A percentile compares a stretch with the other conserved stretches of the same genome.
phyloP scores from a whole-genome alignment of 805 yeast genomes.

The Babjeviella inositovora region DNA sequence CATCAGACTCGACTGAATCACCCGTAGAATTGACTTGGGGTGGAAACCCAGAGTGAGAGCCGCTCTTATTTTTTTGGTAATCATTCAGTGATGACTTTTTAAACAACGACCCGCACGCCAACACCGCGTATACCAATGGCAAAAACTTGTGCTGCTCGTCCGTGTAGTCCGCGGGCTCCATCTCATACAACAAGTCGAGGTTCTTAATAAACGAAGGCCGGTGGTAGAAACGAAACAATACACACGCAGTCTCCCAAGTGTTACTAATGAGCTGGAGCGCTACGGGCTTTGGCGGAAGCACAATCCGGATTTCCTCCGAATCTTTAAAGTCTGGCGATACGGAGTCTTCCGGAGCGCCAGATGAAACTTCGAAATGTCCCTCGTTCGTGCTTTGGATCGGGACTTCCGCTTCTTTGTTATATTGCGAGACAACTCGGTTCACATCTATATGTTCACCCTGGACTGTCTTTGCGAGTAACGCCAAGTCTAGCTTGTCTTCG shows the following conservation, averaged over 20 bases:
- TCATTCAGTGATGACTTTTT: too few species aligned
- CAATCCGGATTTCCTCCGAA: conserved; percentile 45
- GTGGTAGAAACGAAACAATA: conserved; percentile 72
- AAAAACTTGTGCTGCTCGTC: conserved; percentile 60
- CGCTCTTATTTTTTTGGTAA: too few species aligned
- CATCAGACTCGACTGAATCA: conserved; percentile 43
- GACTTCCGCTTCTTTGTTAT: too few species aligned
- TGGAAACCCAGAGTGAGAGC: too few species aligned
- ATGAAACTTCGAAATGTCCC: too few species aligned
- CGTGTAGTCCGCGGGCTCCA: conserved; percentile 58
- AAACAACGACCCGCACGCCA: conserved; percentile 80
- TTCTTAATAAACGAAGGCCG: conserved; percentile 67
- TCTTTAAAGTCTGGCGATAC: too few species aligned
- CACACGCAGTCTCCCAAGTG: conserved; percentile 80
- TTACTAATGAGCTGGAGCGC: conserved; percentile 58
- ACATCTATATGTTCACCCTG: too few species aligned
- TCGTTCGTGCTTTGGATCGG: too few species aligned
- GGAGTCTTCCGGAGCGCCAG: too few species aligned
- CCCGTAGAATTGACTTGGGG: conserved; percentile 8
- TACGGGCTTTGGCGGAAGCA: conserved; percentile 60
- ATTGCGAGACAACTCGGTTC: too few species aligned
- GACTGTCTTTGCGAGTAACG: too few species aligned
- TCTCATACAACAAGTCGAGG: conserved; percentile 57
- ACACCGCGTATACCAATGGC: conserved; percentile 71
- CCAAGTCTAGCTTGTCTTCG: too few species aligned